phyloP scores from a whole-genome alignment of 805 yeast genomes.

The Wickerhamomyces queroliae region DNA sequence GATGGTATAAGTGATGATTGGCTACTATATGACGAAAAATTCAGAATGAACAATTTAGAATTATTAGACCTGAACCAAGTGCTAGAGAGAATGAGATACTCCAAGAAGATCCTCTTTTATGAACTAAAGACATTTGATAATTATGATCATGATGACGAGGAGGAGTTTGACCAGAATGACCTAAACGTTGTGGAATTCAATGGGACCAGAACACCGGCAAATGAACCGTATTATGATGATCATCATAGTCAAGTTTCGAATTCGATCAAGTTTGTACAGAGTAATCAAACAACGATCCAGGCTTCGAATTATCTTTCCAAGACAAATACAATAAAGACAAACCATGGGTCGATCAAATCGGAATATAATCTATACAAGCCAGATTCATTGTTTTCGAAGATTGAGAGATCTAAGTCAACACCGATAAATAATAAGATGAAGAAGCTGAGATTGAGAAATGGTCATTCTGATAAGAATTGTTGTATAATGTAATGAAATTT shows the following conservation, averaged over 20 bases:
- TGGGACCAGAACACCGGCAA: too few species aligned
- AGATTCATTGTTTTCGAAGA: constrained; percentile 12
- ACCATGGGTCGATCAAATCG: constrained; percentile 19
- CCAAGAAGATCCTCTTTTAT: constrained; percentile 29
- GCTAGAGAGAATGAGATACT: constrained; percentile 20
- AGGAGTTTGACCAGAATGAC: constrained; percentile 8
- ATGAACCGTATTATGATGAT: too few species aligned
- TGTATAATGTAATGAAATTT: constrained; percentile 12
- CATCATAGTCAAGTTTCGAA: constrained; percentile 4
- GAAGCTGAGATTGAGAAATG: constrained; percentile 3
- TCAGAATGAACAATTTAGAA: constrained; percentile 30
- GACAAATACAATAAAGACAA: constrained; percentile 17
- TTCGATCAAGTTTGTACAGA: constrained; percentile 13
- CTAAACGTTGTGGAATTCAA: constrained; percentile 21
- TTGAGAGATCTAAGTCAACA: constrained; percentile 16
- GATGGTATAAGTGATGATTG: constrained; percentile 33
- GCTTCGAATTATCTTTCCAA: constrained; percentile 17
- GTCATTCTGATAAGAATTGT: constrained; percentile 11
- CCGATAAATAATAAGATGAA: constrained; percentile 8
- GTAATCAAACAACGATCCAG: constrained; percentile 14
- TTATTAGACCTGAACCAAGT: constrained; percentile 28
- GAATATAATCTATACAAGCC: constrained; percentile 19
- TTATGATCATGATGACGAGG: constrained; percentile 6
- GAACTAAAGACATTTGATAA: constrained; percentile 14
- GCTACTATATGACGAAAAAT: constrained; percentile 33